Base-by-base conservation (phyloP, 2,329 filamentous ascomycete genomes). In the Lasiodiplodia citricola region DNA sequence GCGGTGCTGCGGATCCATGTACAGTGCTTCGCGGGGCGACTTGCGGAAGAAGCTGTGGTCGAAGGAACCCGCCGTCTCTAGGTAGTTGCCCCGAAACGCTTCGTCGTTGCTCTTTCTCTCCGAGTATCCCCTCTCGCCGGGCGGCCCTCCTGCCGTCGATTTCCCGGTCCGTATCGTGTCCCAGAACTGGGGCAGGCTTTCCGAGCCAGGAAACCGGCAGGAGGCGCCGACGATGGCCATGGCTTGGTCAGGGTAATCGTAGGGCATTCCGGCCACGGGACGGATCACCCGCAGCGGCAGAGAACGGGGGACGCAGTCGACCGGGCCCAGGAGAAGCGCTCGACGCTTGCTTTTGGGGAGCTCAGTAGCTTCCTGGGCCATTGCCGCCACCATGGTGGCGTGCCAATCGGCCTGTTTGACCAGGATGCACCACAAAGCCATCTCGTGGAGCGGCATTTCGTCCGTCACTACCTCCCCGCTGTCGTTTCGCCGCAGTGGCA, bases 1-100 rank as follows among this genome's bases (percentile, higher is more conserved):
- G 35, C 71, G 23, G 62, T 70, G 57, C 71, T 13, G 66, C 72
- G 74, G 65, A 14, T 67, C 65, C 66, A 37, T 68, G 21, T n/a
- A 56, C 7, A 11, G 31, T 52, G 56, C 38, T 52, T 70, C 14
- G 18, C 60, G 31, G 10, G 68, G 57, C 13, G 54, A 64, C 50
- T 25, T 70, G 38, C 38, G 21, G 41, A 58, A 41, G 60, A 66
- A 69, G 21, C 21, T 10, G 10, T 47, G 18, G 52, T 67, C 60
- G 35, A 66, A 68, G 55, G 31, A 38, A 44, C 11, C 67, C 58
- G 31, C 68, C 52, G 41, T 64, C 44, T 23, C 56, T 38, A 67
- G 18, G 66, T 68, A 66, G 47, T 62, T 58, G 67, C 54, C 50
- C 50, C n/a, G 13, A 16, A 54, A 25, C 51, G 23, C 28, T 28